A percentile compares a stretch with the other conserved stretches of the same genome.
Conservation (phyloP, 1,284 basidiomycete genomes). For the Puccinia coronata region DNA sequence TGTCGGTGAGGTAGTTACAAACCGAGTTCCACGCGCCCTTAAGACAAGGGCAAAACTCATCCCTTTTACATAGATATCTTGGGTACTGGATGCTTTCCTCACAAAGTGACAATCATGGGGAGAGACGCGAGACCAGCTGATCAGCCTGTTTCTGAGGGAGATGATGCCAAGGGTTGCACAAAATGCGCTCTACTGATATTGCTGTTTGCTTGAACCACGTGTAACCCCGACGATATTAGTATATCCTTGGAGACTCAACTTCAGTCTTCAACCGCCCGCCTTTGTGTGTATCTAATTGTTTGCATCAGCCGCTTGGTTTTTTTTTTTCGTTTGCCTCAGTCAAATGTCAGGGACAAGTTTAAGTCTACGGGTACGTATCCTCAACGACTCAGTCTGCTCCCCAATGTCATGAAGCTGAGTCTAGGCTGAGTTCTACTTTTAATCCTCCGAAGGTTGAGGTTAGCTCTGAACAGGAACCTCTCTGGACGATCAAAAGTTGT, state of each 20-base stretch:
- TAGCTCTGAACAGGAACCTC: neutral
- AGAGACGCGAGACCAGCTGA: neutral
- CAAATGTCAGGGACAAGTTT: neutral
- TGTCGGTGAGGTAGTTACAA: neutral
- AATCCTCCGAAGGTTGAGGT: neutral
- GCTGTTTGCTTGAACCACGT: neutral
- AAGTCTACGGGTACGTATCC: neutral
- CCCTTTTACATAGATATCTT: neutral
- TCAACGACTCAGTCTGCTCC: constrained; percentile 5
- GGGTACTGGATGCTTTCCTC: neutral
- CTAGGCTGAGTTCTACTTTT: neutral
- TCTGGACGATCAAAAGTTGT: constrained; percentile 8
- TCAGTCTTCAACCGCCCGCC: neutral
- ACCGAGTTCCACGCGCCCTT: neutral
- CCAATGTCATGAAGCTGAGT: constrained; percentile 9
- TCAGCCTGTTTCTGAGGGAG: neutral
- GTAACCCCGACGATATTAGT: neutral
- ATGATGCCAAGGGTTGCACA: neutral
- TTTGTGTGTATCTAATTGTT: neutral
- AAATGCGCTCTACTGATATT: neutral
- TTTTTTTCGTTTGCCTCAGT: neutral
- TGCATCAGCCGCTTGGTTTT: neutral
- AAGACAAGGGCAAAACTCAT: neutral
- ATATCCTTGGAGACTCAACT: too few relatives aligned
- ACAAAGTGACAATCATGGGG: neutral